These are phyloP conservation scores for Byssochlamys sp. DNA, from an alignment of 2,329 filamentous ascomycete species.

Conservation along the genomic window DNA sequence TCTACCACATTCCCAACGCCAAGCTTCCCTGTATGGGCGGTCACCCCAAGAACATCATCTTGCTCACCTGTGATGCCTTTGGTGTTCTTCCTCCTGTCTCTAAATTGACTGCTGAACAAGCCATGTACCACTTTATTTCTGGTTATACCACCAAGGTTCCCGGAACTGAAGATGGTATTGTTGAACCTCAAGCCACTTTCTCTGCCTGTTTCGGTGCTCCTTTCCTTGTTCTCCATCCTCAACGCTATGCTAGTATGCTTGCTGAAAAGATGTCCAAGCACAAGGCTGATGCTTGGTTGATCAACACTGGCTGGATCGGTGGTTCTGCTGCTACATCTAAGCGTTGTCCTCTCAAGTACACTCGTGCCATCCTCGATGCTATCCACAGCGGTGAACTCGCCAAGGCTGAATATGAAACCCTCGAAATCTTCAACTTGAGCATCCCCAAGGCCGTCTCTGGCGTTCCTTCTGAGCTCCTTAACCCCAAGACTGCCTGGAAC, in stretches of 20 bases:
- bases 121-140: constrained; percentile 99
- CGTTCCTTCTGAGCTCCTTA: constrained; percentile 84
- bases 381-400: constrained; percentile 96
- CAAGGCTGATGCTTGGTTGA: constrained; percentile 92
- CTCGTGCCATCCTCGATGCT: constrained; percentile 91
- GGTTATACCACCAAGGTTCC: constrained; percentile 99
- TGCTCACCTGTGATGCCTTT: constrained; percentile 93
- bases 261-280: constrained; percentile 94
- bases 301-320: constrained; percentile 97
- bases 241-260: constrained; percentile 97
- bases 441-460: constrained; percentile 82
- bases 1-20: constrained; percentile 97
- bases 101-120: constrained; percentile 87
- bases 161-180: constrained; percentile 91
- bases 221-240: constrained; percentile 96
- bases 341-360: constrained; percentile 97
- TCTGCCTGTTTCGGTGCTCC: constrained; percentile 98
- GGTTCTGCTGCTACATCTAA: constrained; percentile 84
- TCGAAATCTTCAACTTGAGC: constrained; percentile 90
- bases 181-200: constrained; percentile 96
- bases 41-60: constrained; percentile 94
- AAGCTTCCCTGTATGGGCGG: constrained; percentile 90
- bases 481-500: constrained; percentile 88
- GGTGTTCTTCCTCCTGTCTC: constrained; percentile 96
- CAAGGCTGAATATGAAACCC: constrained; percentile 84